Conservation (phyloP, 1,284 basidiomycete species). For the Trichosporon sp. region DNA sequence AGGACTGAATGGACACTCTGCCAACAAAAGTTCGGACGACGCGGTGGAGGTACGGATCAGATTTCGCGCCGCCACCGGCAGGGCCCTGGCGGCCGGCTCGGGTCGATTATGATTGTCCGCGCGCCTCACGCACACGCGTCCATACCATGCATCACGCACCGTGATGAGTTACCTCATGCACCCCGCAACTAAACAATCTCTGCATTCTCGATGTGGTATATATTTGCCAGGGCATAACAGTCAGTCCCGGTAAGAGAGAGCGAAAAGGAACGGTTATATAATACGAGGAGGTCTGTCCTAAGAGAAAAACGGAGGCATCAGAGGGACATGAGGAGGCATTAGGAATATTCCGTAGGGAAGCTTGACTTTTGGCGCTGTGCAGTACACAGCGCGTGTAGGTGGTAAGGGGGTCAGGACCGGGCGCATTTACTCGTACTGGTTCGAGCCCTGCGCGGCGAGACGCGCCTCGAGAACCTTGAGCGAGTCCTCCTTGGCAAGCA, state of each 20-base stretch:
- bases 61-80: slow-evolving; percentile 1
- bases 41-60: slow-evolving; percentile 5
- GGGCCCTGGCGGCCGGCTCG: not conserved
- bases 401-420: slow-evolving; percentile 54
- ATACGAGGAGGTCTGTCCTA: slow-evolving; percentile 27
- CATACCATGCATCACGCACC: not conserved
- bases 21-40: not conserved
- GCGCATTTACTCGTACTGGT: slow-evolving; percentile 26
- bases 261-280: slow-evolving; percentile 21
- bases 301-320: slow-evolving; percentile 17
- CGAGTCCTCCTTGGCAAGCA: slow-evolving; percentile 85
- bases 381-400: slow-evolving; percentile 70
- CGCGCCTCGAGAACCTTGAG: slow-evolving; percentile 57
- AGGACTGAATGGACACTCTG: not conserved
- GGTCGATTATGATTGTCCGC: not conserved
- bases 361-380: slow-evolving; percentile 57
- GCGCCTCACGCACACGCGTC: not conserved
- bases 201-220: slow-evolving; percentile 19
- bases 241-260: slow-evolving; percentile 12
- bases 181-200: slow-evolving; percentile 14
- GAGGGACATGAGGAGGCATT: slow-evolving; percentile 24
- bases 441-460: slow-evolving; percentile 37
- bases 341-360: slow-evolving; percentile 54
- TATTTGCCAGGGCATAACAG: slow-evolving; percentile 19
- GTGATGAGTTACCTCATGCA: not conserved